Evolutionary conservation across 139 green algal genomes (phyloP).

Genomic region (Chlamydomonas applanata): DNA sequence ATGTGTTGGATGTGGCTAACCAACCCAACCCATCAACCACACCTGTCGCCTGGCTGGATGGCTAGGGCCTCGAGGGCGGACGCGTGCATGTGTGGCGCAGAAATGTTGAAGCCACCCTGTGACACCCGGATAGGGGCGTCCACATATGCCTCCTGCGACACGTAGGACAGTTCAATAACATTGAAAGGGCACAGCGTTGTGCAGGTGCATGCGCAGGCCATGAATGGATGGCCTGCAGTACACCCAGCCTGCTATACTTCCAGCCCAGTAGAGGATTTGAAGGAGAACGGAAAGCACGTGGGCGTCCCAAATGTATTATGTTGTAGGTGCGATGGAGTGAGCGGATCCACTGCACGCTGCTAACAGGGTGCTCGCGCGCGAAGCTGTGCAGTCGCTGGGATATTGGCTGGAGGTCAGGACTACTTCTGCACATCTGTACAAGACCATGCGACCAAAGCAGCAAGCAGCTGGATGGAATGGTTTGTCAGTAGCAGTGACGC

Average conservation of each 20-base stretch:
- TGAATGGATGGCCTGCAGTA: background rate
- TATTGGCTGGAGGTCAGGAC: background rate
- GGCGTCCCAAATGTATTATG: too few species aligned
- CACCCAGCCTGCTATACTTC: background rate
- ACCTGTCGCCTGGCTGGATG: conserved; percentile 27
- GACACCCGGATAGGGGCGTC: conserved; percentile 64
- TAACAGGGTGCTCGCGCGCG: too few species aligned
- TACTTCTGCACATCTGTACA: background rate
- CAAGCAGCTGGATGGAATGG: too few species aligned
- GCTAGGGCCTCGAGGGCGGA: conserved; percentile 38
- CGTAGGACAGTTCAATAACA: too few species aligned
- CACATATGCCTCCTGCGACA: conserved; percentile 49
- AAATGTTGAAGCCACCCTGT: conserved; percentile 73
- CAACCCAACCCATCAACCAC: too few species aligned
- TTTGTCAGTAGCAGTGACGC: background rate
- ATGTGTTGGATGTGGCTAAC: background rate
- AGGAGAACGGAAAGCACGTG: too few species aligned
- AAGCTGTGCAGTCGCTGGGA: too few species aligned
- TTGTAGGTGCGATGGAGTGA: too few species aligned
- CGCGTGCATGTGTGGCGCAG: conserved; percentile 77
- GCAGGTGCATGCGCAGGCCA: background rate
- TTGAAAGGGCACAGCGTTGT: too few species aligned
- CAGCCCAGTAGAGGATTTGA: too few species aligned
- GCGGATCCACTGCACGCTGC: too few species aligned
- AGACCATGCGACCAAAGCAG: background rate